Conservation (phyloP, 2,329 filamentous ascomycete genomes). For the Cyphellophora attinorum region DNA sequence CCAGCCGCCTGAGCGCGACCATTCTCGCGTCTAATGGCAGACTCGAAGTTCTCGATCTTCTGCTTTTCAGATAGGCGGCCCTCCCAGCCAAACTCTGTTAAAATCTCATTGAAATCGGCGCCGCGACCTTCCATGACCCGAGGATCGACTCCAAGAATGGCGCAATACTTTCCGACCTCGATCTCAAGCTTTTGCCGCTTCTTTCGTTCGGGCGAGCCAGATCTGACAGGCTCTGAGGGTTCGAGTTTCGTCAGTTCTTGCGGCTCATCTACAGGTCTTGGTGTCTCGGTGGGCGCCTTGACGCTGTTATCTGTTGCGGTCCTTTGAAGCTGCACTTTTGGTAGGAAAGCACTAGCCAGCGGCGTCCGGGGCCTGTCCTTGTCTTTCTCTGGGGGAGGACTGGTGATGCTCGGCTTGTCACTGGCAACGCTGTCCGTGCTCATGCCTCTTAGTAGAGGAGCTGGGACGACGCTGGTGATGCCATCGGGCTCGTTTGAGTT, state of each 20-base stretch:
- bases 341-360: conserved; percentile 20
- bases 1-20: conserved; percentile 85
- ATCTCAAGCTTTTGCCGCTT: conserved; percentile 57
- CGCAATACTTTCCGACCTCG: conserved; percentile 70
- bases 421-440: conserved; percentile 29
- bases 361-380: conserved; percentile 17
- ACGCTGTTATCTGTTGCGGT: conserved; percentile 22
- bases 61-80: conserved; percentile 65
- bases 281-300: conserved; percentile 18
- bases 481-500: conserved; percentile 68
- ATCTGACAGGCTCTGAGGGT: conserved; percentile 20
- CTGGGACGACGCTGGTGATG: conserved; percentile 78
- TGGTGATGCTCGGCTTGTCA: conserved; percentile 17
- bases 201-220: conserved; percentile 36
- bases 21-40: conserved; percentile 76
- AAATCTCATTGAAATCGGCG: conserved; percentile 68
- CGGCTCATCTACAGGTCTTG: conserved; percentile 1
- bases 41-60: conserved; percentile 70
- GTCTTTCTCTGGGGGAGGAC: conserved; percentile 22
- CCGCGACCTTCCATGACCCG: conserved; percentile 66
- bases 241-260: neutral
- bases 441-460: conserved; percentile 46
- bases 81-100: conserved; percentile 84
- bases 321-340: conserved; percentile 31
- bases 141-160: conserved; percentile 67